Conservation (phyloP, 2,329 filamentous ascomycete species). For the Massarina eburnea region DNA sequence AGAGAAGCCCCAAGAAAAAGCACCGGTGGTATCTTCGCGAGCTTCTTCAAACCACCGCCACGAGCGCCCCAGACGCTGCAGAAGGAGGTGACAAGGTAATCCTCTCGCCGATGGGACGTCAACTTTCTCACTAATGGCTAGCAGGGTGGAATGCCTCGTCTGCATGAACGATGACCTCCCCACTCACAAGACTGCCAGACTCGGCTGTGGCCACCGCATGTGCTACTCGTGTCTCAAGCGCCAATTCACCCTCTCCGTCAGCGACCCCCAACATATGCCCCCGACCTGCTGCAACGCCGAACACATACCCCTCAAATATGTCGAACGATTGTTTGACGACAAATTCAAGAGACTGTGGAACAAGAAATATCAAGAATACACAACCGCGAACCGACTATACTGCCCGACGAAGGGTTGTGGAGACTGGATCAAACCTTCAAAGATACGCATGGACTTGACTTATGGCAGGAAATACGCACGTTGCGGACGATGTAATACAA, state of each 20-base stretch:
- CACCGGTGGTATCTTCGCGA: conserved; percentile 35
- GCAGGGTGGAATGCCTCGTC: conserved; percentile 69
- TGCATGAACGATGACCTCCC: conserved; percentile 71
- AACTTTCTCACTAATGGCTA: conserved; percentile 13
- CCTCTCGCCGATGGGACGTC: not conserved
- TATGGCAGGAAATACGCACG: conserved; percentile 64
- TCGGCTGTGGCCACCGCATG: conserved; percentile 80
- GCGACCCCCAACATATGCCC: conserved; percentile 79
- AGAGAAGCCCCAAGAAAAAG: conserved; percentile 32
- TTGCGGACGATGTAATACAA: conserved; percentile 71
- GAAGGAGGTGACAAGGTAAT: conserved; percentile 30
- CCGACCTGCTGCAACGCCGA: conserved; percentile 76
- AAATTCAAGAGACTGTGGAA: conserved; percentile 81
- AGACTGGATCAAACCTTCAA: conserved; percentile 74
- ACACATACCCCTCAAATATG: conserved; percentile 73
- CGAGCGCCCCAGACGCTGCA: conserved; percentile 22
- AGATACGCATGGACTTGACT: conserved; percentile 59
- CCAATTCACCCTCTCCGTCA: conserved; percentile 73
- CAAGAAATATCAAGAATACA: conserved; percentile 74
- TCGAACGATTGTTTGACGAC: conserved; percentile 71
- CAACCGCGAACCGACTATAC: conserved; percentile 73
- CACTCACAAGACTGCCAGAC: conserved; percentile 64
- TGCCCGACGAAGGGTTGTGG: conserved; percentile 74
- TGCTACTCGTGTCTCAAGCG: conserved; percentile 75
- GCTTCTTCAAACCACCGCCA: conserved; percentile 31